These are phyloP conservation scores for Arthrobotrys sinensis DNA, from an alignment of 2,329 filamentous ascomycete species.

Conservation along the genomic window DNA sequence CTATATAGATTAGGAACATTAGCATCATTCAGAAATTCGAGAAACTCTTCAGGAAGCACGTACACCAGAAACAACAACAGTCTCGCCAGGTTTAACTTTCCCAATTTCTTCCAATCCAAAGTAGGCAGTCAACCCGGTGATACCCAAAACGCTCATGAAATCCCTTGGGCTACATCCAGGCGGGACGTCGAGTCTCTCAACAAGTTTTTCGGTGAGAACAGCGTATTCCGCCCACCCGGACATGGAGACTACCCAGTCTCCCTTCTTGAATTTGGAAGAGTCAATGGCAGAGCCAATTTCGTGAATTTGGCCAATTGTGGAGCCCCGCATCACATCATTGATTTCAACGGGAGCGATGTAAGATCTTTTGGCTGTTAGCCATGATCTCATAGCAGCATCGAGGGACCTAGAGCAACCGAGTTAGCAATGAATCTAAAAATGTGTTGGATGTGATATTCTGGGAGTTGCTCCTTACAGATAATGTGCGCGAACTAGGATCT, in stretches of 20 bases:
- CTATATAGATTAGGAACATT: slow-evolving; percentile 13
- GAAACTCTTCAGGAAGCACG: neutral
- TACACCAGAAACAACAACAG: slow-evolving; percentile 80
- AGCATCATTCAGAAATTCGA: neutral
- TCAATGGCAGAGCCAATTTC: slow-evolving; percentile 72
- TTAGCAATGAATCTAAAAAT: slow-evolving; percentile 63
- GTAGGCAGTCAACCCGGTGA: slow-evolving; percentile 82
- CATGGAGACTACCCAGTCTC: slow-evolving; percentile 73
- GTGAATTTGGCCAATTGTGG: slow-evolving; percentile 73
- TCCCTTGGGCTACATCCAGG: slow-evolving; percentile 68
- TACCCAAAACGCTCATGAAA: slow-evolving; percentile 70
- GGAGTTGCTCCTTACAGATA: slow-evolving; percentile 44
- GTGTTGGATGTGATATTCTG: slow-evolving; percentile 34
- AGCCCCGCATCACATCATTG: slow-evolving; percentile 79
- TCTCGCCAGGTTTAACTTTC: slow-evolving; percentile 78
- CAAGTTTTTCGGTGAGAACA: slow-evolving; percentile 72
- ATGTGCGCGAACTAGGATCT: slow-evolving; percentile 73
- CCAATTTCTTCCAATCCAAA: slow-evolving; percentile 81
- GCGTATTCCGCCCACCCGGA: slow-evolving; percentile 79
- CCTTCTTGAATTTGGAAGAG: slow-evolving; percentile 71
- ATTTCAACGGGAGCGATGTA: slow-evolving; percentile 80
- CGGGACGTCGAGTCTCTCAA: slow-evolving; percentile 69
- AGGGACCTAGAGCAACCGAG: slow-evolving; percentile 76
- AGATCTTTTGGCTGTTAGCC: slow-evolving; percentile 75
- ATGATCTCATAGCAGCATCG: slow-evolving; percentile 83